Percentiles rank a stretch among this genome's conserved stretches.
These are phyloP conservation scores for Microascus cirrosus DNA, from an alignment of 2,329 filamentous ascomycete genomes.

Conservation along the genomic window DNA sequence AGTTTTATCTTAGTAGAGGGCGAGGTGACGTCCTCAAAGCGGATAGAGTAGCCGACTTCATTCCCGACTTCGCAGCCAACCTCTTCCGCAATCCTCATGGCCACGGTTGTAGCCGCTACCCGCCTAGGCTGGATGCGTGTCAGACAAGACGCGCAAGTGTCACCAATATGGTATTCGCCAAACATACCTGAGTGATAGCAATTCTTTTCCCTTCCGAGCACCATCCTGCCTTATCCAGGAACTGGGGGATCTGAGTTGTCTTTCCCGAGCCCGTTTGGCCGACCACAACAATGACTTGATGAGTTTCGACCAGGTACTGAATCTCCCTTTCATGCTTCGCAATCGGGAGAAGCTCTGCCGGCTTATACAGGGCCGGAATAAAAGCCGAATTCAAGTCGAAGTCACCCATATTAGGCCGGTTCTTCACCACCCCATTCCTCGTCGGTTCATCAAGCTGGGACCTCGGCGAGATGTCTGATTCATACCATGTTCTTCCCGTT, in stretches of 20 bases:
- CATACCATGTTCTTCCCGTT: neutral
- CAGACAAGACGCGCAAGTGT: slow-evolving; percentile 1
- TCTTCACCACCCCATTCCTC: neutral
- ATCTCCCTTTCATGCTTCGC: slow-evolving; percentile 69
- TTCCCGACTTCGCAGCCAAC: slow-evolving; percentile 77
- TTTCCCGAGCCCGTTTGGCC: slow-evolving; percentile 94
- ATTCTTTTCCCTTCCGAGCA: slow-evolving; percentile 72
- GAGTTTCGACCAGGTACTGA: slow-evolving; percentile 76
- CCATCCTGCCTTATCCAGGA: slow-evolving; percentile 81
- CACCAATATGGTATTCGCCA: slow-evolving; percentile 3
- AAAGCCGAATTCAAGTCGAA: slow-evolving; percentile 46
- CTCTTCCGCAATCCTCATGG: slow-evolving; percentile 81
- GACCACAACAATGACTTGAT: slow-evolving; percentile 76
- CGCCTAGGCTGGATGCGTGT: slow-evolving; percentile 56
- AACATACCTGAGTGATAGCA: slow-evolving; percentile 74
- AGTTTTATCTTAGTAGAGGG: slow-evolving; percentile 84
- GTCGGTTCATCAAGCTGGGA: neutral
- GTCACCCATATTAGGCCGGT: slow-evolving; percentile 34
- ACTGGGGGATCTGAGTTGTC: slow-evolving; percentile 92
- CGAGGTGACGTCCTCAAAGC: slow-evolving; percentile 85
- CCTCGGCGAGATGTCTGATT: neutral
- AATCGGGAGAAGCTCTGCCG: slow-evolving; percentile 73
- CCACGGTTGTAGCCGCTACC: slow-evolving; percentile 85
- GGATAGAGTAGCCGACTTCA: slow-evolving; percentile 86
- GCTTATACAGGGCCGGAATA: slow-evolving; percentile 80